Percentiles rank a stretch among this genome's conserved stretches.
phyloP scores from a whole-genome alignment of 176 grass and related monocot genomes.

The Dactylis glomerata region DNA sequence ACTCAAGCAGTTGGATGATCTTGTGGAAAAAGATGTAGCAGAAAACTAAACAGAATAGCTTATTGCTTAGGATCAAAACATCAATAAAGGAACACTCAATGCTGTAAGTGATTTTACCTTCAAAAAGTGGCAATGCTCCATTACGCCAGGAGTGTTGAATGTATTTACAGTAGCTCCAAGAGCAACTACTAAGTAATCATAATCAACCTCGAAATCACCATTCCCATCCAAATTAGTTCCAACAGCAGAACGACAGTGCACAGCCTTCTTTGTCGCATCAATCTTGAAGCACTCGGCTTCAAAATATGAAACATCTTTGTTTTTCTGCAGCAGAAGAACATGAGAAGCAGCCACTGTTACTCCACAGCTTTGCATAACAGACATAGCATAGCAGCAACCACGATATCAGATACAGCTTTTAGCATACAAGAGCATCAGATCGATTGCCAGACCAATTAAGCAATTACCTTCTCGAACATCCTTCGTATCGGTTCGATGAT shows the following conservation, averaged over 20 bases:
- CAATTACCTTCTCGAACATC: conserved; percentile 72
- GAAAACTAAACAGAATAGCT: background rate
- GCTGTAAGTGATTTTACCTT: conserved; percentile 53
- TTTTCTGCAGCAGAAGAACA: conserved; percentile 49
- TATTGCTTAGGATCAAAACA: background rate
- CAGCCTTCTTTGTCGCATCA: conserved; percentile 56
- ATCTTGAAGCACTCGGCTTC: conserved; percentile 98
- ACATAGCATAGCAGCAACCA: background rate
- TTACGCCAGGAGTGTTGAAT: conserved; percentile 91
- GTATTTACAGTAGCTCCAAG: conserved; percentile 81
- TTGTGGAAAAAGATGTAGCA: background rate
- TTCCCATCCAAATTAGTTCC: conserved; percentile 83
- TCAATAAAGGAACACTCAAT: background rate
- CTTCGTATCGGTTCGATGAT: conserved; percentile 74
- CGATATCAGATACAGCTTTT: background rate
- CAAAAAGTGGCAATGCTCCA: conserved; percentile 78
- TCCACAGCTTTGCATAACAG: background rate
- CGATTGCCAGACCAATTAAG: background rate
- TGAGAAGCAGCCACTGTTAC: background rate
- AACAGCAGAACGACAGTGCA: conserved; percentile 59
- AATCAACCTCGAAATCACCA: conserved; percentile 84
- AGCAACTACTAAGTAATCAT: conserved; percentile 83
- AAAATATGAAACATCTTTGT: conserved; percentile 56
- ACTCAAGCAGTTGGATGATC: background rate
- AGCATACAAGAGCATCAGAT: background rate